phyloP scores from a whole-genome alignment of 768 basidiomycete genomes.

The Russula earlei region DNA sequence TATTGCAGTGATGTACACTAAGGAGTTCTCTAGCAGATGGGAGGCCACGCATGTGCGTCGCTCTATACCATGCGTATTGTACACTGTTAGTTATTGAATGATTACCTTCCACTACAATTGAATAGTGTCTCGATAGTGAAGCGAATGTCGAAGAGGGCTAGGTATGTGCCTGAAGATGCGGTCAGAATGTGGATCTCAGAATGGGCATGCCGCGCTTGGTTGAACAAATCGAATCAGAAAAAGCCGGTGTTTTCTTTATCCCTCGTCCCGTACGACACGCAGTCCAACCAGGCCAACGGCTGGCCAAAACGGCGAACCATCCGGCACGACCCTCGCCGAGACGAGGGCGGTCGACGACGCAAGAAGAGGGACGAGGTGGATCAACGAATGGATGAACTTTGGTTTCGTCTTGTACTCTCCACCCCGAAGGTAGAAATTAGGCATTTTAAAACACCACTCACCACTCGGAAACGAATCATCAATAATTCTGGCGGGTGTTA shows the following conservation, averaged over 20 bases:
- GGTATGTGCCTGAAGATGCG: too few species aligned
- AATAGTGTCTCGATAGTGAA: too few species aligned
- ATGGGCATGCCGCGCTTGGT: not conserved
- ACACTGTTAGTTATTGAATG: not conserved
- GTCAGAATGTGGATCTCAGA: not conserved
- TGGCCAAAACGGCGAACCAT: slow-evolving; percentile 15
- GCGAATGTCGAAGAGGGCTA: too few species aligned
- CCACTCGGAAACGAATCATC: not conserved
- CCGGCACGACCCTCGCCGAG: slow-evolving; percentile 4
- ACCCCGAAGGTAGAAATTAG: not conserved
- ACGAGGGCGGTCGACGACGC: slow-evolving; percentile 9
- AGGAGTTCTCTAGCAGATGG: not conserved
- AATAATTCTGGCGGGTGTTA: not conserved
- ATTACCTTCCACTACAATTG: not conserved
- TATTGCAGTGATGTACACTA: slow-evolving; percentile 6
- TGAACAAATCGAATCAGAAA: slow-evolving; percentile 17
- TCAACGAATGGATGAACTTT: slow-evolving; percentile 23
- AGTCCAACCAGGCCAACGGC: slow-evolving; percentile 4
- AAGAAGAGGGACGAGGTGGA: slow-evolving; percentile 3
- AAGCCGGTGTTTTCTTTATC: slow-evolving; percentile 20
- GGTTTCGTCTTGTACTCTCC: slow-evolving; percentile 13
- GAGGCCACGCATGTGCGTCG: not conserved
- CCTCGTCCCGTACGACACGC: slow-evolving; percentile 1
- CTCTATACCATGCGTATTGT: slow-evolving; percentile 1
- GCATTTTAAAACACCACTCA: not conserved